phyloP scores from a whole-genome alignment of 257 asterid genomes.

The Dorcoceras hygrometricum region DNA sequence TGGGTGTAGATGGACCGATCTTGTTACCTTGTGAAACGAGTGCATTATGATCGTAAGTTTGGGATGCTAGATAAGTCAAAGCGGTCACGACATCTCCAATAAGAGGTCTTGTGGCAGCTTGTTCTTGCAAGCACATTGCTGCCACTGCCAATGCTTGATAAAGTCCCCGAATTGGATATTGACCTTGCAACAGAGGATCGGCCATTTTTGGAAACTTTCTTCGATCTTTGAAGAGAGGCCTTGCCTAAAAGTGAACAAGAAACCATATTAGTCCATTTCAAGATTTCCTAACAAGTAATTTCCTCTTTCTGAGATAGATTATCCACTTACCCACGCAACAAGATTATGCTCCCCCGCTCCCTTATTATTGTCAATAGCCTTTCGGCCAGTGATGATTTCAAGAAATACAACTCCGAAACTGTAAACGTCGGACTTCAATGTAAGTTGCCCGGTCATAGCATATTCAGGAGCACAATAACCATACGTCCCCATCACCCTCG shows the following conservation, averaged over 20 bases:
- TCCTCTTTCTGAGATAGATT: neutral
- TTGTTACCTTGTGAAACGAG: conserved; percentile 30
- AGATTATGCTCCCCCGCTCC: conserved; percentile 89
- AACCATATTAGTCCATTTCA: neutral
- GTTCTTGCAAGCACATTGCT: conserved; percentile 98
- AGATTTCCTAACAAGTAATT: neutral
- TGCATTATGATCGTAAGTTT: conserved; percentile 51
- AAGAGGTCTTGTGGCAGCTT: conserved; percentile 82
- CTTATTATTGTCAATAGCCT: conserved; percentile 76
- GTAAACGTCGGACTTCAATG: conserved; percentile 91
- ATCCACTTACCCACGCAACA: conserved; percentile 85
- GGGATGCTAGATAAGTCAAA: conserved; percentile 68
- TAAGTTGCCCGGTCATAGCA: conserved; percentile 99
- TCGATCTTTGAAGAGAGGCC: conserved; percentile 86
- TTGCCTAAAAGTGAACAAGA: conserved; percentile 48
- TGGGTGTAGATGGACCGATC: conserved; percentile 31
- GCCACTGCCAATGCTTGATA: conserved; percentile 93
- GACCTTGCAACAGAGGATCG: conserved; percentile 83
- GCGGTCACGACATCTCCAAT: conserved; percentile 94
- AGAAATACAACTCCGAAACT: conserved; percentile 98
- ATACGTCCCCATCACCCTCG: too few relatives aligned
- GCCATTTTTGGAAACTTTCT: conserved; percentile 87
- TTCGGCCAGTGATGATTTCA: conserved; percentile 91
- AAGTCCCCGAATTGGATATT: conserved; percentile 83
- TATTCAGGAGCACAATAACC: too few relatives aligned